Conservation (phyloP, 73 alveolate genomes). For the Stentor roeselii region DNA sequence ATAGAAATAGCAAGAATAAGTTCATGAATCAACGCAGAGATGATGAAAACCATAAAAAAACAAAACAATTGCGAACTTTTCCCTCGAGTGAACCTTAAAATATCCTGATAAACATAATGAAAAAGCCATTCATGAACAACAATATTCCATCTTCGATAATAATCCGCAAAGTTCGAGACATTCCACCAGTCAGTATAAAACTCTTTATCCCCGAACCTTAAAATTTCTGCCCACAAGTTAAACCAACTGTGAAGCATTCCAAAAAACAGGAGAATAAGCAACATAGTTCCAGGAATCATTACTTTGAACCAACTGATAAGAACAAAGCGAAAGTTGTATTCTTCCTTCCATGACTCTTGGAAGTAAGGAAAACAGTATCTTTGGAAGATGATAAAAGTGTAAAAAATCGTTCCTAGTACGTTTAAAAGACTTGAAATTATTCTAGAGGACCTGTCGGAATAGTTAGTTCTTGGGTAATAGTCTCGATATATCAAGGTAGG, state of each 20-base stretch:
- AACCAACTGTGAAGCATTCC: slow-evolving; percentile 84
- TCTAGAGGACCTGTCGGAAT: slow-evolving; percentile 35
- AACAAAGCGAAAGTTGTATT: neutral
- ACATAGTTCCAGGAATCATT: slow-evolving; percentile 73
- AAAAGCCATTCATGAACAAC: slow-evolving; percentile 86
- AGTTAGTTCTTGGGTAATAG: slow-evolving; percentile 45
- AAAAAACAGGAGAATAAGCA: slow-evolving; percentile 61
- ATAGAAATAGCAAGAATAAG: slow-evolving; percentile 70
- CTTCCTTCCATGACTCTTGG: slow-evolving; percentile 20
- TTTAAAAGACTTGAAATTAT: slow-evolving; percentile 42
- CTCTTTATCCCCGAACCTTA: slow-evolving; percentile 72
- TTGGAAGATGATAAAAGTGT: slow-evolving; percentile 53
- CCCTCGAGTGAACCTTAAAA: slow-evolving; percentile 65
- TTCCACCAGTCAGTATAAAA: slow-evolving; percentile 93
- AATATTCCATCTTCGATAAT: slow-evolving; percentile 86
- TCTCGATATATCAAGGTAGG: slow-evolving; percentile 86
- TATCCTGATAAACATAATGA: slow-evolving; percentile 75
- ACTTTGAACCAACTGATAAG: slow-evolving; percentile 29
- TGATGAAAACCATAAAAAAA: slow-evolving; percentile 58
- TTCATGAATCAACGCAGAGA: slow-evolving; percentile 82
- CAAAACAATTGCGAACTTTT: slow-evolving; percentile 39
- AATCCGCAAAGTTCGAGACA: slow-evolving; percentile 72
- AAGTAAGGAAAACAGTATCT: slow-evolving; percentile 45
- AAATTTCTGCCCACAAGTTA: slow-evolving; percentile 74
- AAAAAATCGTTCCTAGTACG: slow-evolving; percentile 46